Evolutionary conservation across 192 early-diverging fungal species (phyloP).

Genomic region (Entomortierella lignicola): DNA sequence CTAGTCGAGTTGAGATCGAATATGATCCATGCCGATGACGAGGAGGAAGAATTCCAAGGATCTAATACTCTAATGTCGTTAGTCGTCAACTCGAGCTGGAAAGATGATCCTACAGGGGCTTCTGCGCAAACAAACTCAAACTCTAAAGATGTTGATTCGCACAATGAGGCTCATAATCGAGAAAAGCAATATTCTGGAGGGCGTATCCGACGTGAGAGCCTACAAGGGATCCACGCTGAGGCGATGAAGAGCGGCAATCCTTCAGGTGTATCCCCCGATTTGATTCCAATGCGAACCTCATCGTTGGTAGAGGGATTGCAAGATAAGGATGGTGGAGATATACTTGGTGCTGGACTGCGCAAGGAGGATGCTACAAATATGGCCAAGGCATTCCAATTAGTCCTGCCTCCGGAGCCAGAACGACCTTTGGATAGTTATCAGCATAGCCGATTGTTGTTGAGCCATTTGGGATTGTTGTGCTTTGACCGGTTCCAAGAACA

Average conservation of each 20-base stretch:
- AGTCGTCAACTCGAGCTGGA: constrained; percentile 38
- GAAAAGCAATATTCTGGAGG: constrained; percentile 15
- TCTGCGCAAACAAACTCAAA: neutral
- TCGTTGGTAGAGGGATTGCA: neutral
- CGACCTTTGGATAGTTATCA: constrained; percentile 67
- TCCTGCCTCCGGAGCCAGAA: constrained; percentile 61
- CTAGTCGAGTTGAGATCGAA: constrained; percentile 49
- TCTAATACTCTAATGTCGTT: constrained; percentile 50
- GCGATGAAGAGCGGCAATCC: neutral
- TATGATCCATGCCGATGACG: constrained; percentile 46
- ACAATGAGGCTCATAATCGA: constrained; percentile 10
- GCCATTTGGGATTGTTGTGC: constrained; percentile 78
- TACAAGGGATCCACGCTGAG: constrained; percentile 14
- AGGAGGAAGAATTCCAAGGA: constrained; percentile 29
- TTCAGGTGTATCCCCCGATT: neutral
- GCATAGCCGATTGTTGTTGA: constrained; percentile 75
- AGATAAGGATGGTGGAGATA: neutral
- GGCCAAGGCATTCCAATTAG: constrained; percentile 64
- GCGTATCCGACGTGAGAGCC: constrained; percentile 6
- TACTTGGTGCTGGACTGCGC: neutral
- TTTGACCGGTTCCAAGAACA: constrained; percentile 81
- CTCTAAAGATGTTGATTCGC: neutral
- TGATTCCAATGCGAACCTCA: neutral
- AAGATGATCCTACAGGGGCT: neutral
- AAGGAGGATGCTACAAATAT: constrained; percentile 57